Evolutionary conservation across 495 filamentous ascomycete genomes (phyloP).

Genomic region (Tuber magnatum): DNA sequence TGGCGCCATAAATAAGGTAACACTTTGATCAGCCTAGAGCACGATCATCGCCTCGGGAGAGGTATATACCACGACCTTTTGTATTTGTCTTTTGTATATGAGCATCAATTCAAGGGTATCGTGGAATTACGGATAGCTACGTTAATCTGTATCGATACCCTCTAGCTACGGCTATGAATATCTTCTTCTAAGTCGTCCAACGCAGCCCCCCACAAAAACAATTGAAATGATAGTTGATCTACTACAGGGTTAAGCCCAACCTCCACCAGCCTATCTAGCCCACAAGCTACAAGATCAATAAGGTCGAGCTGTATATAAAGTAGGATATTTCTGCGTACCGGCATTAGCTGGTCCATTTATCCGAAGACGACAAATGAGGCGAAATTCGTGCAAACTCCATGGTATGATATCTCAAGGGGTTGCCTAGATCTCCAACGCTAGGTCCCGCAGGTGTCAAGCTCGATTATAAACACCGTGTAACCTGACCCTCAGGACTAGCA

Average conservation of each 20-base stretch:
- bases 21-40: background rate
- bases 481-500: background rate
- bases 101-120: slow-evolving; percentile 31
- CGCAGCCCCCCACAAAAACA: background rate
- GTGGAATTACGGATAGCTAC: slow-evolving; percentile 15
- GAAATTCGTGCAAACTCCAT: background rate
- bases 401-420: background rate
- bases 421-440: background rate
- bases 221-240: background rate
- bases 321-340: background rate
- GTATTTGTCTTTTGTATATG: slow-evolving; percentile 24
- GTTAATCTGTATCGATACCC: background rate
- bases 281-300: background rate
- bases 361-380: background rate
- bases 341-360: background rate
- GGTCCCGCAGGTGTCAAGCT: no score
- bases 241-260: background rate
- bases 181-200: background rate
- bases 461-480: background rate
- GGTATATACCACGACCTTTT: background rate
- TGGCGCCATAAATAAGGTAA: background rate
- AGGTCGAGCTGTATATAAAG: background rate
- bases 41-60: background rate
- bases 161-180: background rate
- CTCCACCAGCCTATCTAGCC: background rate